Base-by-base conservation (phyloP, 2,329 filamentous ascomycete genomes). In the Sphaerulina musiva region DNA sequence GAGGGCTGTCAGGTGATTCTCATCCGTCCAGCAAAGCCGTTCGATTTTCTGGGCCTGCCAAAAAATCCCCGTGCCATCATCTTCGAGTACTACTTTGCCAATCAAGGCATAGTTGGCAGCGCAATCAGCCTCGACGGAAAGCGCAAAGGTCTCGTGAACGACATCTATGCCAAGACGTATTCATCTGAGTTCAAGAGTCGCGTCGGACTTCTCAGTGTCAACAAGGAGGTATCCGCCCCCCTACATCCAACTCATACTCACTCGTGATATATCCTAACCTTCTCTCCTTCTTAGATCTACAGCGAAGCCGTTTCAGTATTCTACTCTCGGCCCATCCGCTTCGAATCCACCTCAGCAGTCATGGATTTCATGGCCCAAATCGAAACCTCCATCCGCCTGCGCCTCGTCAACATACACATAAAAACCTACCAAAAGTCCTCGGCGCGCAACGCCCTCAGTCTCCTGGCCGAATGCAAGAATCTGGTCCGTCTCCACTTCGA, bases 1-100 rank as follows among this genome's bases (percentile, higher is more conserved):
- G 63, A 61, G 31, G 69, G 69, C 14, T 56, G 64, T 46, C 66
- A 71, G 51, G 69, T 67, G 10, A 63, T 73, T 48, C 47, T 72
- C 26, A 29, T 73, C 52, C 64, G 65, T 20, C 68, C 70, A 2
- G 62, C 65, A 29, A 61, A 64, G 44, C 63, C 69, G 0, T 71
- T 73, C 59, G 57, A 53, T 0, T 66, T 72, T 61, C 46, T 69
- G 48, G 59, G 60, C 26, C 64, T 73, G 0, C 59, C 66, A 0
- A 38, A 54, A 2, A 60, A 63, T 9, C 56, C 68, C 23, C 68
- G 67, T 34, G 53, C 45, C 10, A 65, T 60, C 31, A 63, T 72
- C 53, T 67, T 68, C 50, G 50, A 51, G 20, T 59, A 63, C 48
- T 64, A 68, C 43, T 66, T 72, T 52, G 62, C 64, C 20, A 60